Conservation (phyloP, 2,329 filamentous ascomycete genomes). For the Zymoseptoria passerinii region DNA sequence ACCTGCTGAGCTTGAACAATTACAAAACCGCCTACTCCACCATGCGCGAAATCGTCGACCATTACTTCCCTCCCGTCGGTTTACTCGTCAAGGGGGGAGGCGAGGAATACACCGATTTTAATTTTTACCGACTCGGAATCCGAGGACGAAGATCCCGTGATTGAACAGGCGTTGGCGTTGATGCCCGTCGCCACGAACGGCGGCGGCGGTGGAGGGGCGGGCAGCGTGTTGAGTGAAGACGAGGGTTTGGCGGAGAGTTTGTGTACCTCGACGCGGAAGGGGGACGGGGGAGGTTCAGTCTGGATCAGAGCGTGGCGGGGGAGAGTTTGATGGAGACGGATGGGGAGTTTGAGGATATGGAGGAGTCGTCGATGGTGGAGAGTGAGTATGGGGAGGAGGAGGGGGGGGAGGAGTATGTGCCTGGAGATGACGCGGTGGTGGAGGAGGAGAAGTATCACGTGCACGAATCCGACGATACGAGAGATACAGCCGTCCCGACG, state of each 20-base stretch:
- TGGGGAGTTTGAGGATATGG: neutral
- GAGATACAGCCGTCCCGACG: too few species aligned
- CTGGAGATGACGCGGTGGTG: neutral
- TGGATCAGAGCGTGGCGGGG: conserved; percentile 17
- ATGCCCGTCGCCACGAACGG: conserved; percentile 8
- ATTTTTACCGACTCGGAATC: conserved; percentile 82
- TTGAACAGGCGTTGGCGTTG: conserved; percentile 8
- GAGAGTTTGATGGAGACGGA: neutral
- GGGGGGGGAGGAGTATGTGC: neutral
- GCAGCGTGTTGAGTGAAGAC: conserved; percentile 26
- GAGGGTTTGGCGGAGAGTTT: conserved; percentile 18
- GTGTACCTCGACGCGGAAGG: conserved; percentile 11
- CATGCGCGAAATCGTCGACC: conserved; percentile 94
- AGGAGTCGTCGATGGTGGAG: neutral
- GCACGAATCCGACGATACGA: too few species aligned
- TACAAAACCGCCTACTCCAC: conserved; percentile 95
- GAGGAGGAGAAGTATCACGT: too few species aligned
- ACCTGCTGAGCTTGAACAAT: conserved; percentile 82
- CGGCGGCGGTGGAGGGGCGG: neutral
- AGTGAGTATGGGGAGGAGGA: neutral
- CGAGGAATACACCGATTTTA: conserved; percentile 94
- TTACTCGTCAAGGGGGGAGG: conserved; percentile 81
- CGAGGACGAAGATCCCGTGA: conserved; percentile 37
- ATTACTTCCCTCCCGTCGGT: conserved; percentile 91
- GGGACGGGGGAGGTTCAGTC: conserved; percentile 4